These are phyloP conservation scores for Saccharomycopsis crataegensis DNA, from an alignment of 1,139 yeast genomes.

Conservation along the genomic window DNA sequence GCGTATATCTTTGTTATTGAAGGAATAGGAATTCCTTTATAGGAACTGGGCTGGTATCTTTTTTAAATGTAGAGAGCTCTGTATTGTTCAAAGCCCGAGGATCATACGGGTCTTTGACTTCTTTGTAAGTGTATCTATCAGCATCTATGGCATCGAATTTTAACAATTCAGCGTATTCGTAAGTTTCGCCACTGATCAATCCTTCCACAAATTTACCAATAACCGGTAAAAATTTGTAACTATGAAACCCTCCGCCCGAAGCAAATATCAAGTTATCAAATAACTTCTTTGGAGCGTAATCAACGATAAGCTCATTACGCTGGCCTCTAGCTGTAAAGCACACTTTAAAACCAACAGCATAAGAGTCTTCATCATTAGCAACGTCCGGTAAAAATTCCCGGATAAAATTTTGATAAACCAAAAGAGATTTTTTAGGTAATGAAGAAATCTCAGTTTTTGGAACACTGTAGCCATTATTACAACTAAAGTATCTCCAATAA, in stretches of 20 bases:
- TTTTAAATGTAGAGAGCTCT: background rate
- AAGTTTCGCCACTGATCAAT: background rate
- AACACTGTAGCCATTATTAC: background rate
- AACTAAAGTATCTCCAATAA: slow-evolving; percentile 3
- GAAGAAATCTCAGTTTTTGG: slow-evolving; percentile 7
- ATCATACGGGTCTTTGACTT: background rate
- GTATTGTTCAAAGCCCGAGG: background rate
- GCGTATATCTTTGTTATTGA: too few relatives aligned
- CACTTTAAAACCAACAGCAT: background rate
- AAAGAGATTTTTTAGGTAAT: slow-evolving; percentile 27
- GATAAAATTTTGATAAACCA: slow-evolving; percentile 25
- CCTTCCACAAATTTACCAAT: slow-evolving; percentile 28
- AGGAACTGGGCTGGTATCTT: too few relatives aligned
- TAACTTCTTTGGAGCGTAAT: slow-evolving; percentile 29
- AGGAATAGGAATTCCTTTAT: too few relatives aligned
- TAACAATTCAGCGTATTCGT: slow-evolving; percentile 3
- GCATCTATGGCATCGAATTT: background rate
- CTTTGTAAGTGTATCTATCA: background rate
- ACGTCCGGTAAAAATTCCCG: slow-evolving; percentile 7
- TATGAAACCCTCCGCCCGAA: slow-evolving; percentile 42
- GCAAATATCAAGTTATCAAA: slow-evolving; percentile 30
- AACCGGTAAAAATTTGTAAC: slow-evolving; percentile 36
- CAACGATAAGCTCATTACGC: slow-evolving; percentile 38
- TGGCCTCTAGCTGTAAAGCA: slow-evolving; percentile 44
- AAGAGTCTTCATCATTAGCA: too few relatives aligned